A percentile compares a stretch with the other conserved stretches of the same genome.
Evolutionary conservation across 2,329 filamentous ascomycete genomes (phyloP).

Genomic region (Nannizziopsis arthrosporioides): DNA sequence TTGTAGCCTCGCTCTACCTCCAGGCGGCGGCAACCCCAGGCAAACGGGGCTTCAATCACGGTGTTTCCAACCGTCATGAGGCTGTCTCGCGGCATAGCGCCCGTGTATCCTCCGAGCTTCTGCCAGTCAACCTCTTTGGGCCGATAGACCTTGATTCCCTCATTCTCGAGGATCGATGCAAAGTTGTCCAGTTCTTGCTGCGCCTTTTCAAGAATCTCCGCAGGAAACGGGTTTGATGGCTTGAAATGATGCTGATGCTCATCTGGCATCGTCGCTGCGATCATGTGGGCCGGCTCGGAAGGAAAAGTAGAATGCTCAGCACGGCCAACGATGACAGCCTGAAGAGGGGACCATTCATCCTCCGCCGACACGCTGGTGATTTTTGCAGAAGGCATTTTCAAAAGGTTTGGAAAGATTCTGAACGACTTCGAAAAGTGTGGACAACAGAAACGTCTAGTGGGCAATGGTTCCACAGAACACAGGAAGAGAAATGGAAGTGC

Average conservation of each 20-base stretch:
- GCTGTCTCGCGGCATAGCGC: slow-evolving; percentile 27
- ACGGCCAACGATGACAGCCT: slow-evolving; percentile 21
- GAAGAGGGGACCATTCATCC: slow-evolving; percentile 22
- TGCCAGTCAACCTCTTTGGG: slow-evolving; percentile 14
- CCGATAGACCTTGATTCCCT: slow-evolving; percentile 20
- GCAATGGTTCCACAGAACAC: not conserved
- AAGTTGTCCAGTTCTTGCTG: slow-evolving; percentile 20
- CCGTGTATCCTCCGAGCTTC: slow-evolving; percentile 20
- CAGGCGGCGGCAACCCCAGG: slow-evolving; percentile 21
- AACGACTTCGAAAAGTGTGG: too few relatives aligned
- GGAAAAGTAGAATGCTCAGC: slow-evolving; percentile 20
- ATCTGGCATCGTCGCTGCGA: slow-evolving; percentile 16
- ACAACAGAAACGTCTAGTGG: not conserved
- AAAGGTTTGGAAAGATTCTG: too few relatives aligned
- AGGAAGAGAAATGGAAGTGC: not conserved
- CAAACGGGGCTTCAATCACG: slow-evolving; percentile 24
- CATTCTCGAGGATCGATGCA: slow-evolving; percentile 16
- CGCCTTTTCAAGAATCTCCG: slow-evolving; percentile 18
- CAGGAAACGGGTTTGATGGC: slow-evolving; percentile 17
- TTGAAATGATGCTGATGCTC: slow-evolving; percentile 15
- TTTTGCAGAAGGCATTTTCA: slow-evolving; percentile 4
- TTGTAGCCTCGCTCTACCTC: slow-evolving; percentile 19
- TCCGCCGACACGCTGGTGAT: slow-evolving; percentile 12
- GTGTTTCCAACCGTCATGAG: slow-evolving; percentile 25
- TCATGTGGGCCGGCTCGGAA: slow-evolving; percentile 18